Percentiles rank a stretch among this genome's conserved stretches.
Evolutionary conservation across 441 rosid species (phyloP).

Genomic region (Corymbia calophylla): DNA sequence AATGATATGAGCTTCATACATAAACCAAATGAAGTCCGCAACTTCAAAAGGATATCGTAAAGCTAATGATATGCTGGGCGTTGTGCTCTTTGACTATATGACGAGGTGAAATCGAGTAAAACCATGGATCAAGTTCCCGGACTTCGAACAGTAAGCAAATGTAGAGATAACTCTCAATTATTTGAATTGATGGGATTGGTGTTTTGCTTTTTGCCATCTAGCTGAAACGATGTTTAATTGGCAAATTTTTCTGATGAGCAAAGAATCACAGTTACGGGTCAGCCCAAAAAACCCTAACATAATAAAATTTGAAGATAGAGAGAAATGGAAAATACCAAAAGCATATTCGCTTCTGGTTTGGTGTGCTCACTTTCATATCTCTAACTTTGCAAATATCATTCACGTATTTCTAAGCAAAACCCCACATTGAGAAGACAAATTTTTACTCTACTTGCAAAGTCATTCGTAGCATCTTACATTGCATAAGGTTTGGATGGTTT

Average conservation of each 20-base stretch:
- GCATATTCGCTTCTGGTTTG: neutral
- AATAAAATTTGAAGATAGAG: neutral
- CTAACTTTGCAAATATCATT: neutral
- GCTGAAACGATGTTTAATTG: neutral
- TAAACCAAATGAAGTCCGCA: neutral
- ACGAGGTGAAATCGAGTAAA: neutral
- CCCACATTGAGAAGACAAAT: neutral
- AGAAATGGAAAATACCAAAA: neutral
- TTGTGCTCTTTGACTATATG: neutral
- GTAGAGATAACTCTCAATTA: neutral
- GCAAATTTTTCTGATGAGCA: neutral
- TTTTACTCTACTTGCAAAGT: neutral
- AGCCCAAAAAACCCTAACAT: neutral
- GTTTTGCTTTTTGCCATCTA: neutral
- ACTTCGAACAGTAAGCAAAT: neutral
- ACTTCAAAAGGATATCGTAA: neutral
- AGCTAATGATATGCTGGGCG: neutral
- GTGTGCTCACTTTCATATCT: neutral
- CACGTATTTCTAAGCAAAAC: neutral
- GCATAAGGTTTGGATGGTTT: neutral
- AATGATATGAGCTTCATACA: neutral
- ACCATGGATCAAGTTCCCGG: neutral
- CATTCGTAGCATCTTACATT: neutral
- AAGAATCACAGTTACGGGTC: neutral
- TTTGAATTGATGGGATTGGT: neutral